Evolutionary conservation across 139 green algal species (phyloP).

Genomic region (Haematococcus sp.): DNA sequence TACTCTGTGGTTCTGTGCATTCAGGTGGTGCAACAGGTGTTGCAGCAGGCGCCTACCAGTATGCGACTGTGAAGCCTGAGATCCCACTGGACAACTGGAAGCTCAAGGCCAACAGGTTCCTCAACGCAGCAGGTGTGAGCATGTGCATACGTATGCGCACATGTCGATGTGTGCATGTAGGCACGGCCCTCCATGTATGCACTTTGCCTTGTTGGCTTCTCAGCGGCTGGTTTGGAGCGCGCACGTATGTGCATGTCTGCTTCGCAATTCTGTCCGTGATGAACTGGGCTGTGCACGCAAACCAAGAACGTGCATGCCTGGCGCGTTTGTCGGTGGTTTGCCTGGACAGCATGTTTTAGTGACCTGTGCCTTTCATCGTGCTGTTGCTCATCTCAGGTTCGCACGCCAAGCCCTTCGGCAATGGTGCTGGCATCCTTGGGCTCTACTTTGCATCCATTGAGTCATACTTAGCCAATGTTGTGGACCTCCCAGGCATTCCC

Average conservation of each 20-base stretch:
- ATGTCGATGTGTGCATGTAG: background rate
- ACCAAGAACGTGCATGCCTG: no score
- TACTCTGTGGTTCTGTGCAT: constrained; percentile 3
- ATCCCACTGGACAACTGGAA: constrained; percentile 35
- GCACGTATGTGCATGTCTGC: background rate
- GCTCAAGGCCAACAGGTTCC: constrained; percentile 66
- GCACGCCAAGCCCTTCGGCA: constrained; percentile 50
- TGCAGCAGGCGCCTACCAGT: constrained; percentile 33
- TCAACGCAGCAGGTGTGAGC: constrained; percentile 66
- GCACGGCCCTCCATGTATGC: background rate
- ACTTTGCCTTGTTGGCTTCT: background rate
- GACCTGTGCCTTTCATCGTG: no score
- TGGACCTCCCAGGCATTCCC: constrained; percentile 53
- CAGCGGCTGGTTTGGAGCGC: background rate
- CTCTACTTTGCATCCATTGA: constrained; percentile 75
- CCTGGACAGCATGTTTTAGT: no score
- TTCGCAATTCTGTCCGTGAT: background rate
- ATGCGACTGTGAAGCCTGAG: constrained; percentile 27
- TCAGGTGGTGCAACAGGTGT: constrained; percentile 38
- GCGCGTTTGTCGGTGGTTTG: no score
- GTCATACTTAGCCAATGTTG: constrained; percentile 49
- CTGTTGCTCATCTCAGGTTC: constrained; percentile 19
- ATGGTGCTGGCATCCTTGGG: constrained; percentile 74
- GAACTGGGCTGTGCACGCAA: no score
- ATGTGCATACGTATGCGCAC: no score